Evolutionary conservation across 2,329 filamentous ascomycete genomes (phyloP), one percentile per base, ranked within the genome.

Genomic region (Sphaerostilbella broomeana): DNA sequence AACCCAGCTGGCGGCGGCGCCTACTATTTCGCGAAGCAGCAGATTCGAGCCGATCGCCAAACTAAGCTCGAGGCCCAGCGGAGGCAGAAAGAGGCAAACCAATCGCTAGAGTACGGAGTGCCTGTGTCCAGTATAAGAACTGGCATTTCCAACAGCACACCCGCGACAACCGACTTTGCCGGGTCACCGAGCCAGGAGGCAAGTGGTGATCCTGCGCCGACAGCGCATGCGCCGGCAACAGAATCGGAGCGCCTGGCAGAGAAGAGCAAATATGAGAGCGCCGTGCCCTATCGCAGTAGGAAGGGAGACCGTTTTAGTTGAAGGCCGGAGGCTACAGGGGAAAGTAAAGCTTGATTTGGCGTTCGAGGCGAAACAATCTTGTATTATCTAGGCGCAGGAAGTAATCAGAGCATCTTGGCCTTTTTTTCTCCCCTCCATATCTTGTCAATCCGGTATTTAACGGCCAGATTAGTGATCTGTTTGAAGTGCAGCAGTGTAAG

Each of bases 11-110:
- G 90, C 57, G 92, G 79, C 49, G 86, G 83, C 47, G 88, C 90
- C 55, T 98, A 97, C 72, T 88, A 86, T 70, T 95, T 95, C 61
- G 92, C 92, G 48, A 98, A 98, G 73, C 76, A 79, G 58, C 82
- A 81, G 62, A 94, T 98, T 74, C 95, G 95, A 60, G 85, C 85
- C 51, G 88, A 95, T 64, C 85, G 90, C 48, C 73, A 77, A 45
- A 69, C 77, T 45, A 79, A 86, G 54, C 77, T 84, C 49, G 75
- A 84, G 52, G 79, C 84, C 45, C 74, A 72, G 43, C 72, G 75
- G 40, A 66, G 77, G 51, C 81, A 83, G 66, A 81, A 74, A 66
- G 74, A 73, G 42, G 65, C 70, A 51, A 66, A 72, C 27, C 64
- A 73, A 18, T 68, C 69, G n/a, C 62, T 79, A 44, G 75, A 80